Conservation (phyloP, 371 early-diverging fungal species). For the Apophysomyces elegans region DNA sequence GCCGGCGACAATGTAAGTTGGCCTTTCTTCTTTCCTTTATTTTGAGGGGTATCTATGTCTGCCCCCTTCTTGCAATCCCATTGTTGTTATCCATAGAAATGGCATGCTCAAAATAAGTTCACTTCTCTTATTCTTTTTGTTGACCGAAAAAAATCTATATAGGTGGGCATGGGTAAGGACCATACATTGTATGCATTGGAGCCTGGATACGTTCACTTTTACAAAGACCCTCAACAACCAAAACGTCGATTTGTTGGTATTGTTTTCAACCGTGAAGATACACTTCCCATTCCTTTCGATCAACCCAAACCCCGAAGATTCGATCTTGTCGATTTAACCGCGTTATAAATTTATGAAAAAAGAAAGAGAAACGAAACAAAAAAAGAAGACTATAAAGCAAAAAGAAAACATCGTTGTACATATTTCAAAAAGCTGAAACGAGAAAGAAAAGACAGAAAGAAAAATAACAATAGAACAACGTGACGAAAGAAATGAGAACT, state of each 20-base stretch:
- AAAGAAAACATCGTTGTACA: slow-evolving; percentile 9
- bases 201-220: slow-evolving; percentile 88
- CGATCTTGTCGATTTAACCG: slow-evolving; percentile 67
- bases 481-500: background rate
- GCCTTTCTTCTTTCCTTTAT: background rate
- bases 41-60: background rate
- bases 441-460: background rate
- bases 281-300: slow-evolving; percentile 66
- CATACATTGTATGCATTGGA: slow-evolving; percentile 87
- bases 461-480: background rate
- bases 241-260: slow-evolving; percentile 84
- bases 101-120: too few relatives aligned
- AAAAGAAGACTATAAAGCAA: background rate
- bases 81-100: too few relatives aligned
- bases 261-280: slow-evolving; percentile 64
- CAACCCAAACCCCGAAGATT: slow-evolving; percentile 78
- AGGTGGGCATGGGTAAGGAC: slow-evolving; percentile 91
- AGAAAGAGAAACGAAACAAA: background rate
- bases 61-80: too few relatives aligned
- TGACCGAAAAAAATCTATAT: background rate
- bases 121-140: too few relatives aligned
- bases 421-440: slow-evolving; percentile 6
- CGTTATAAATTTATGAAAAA: slow-evolving; percentile 30
- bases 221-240: slow-evolving; percentile 71
- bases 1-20: slow-evolving; percentile 82